These are phyloP conservation scores for Yarrowia sp. DNA, from an alignment of 805 yeast genomes.

Conservation along the genomic window DNA sequence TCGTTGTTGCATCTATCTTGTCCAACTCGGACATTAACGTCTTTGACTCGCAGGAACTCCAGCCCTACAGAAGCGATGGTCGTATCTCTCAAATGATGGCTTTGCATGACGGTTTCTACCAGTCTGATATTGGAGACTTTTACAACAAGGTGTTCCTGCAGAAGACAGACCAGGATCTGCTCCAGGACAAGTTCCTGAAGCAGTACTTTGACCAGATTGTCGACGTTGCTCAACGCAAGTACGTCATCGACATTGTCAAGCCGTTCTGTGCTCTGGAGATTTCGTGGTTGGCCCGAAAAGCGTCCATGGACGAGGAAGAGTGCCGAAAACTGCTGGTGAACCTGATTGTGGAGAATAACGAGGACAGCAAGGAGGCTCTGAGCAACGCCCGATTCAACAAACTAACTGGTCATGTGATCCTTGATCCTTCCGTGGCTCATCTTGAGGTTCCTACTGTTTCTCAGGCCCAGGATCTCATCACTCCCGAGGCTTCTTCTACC, in stretches of 20 bases:
- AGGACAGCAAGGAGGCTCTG: background rate
- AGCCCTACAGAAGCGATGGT: slow-evolving; percentile 46
- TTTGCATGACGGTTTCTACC: slow-evolving; percentile 41
- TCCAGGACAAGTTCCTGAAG: background rate
- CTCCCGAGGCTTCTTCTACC: background rate
- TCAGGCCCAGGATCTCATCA: slow-evolving; percentile 13
- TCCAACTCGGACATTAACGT: slow-evolving; percentile 62
- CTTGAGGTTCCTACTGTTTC: slow-evolving; percentile 10
- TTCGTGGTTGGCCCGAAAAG: slow-evolving; percentile 5
- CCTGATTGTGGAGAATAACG: slow-evolving; percentile 9
- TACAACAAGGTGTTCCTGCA: slow-evolving; percentile 28
- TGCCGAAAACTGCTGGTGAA: slow-evolving; percentile 18
- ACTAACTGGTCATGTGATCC: background rate
- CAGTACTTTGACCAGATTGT: slow-evolving; percentile 21
- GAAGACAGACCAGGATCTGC: slow-evolving; percentile 4
- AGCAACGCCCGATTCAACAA: slow-evolving; percentile 6
- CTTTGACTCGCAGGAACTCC: slow-evolving; percentile 70
- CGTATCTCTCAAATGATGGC: slow-evolving; percentile 37
- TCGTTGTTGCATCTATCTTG: slow-evolving; percentile 59
- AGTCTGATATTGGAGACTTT: slow-evolving; percentile 33
- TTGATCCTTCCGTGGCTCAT: background rate
- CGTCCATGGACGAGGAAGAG: background rate
- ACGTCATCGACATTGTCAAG: slow-evolving; percentile 8
- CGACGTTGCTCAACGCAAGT: slow-evolving; percentile 11
- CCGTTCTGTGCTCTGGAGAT: slow-evolving; percentile 7